A percentile compares a stretch with the other conserved stretches of the same genome.
These are phyloP conservation scores for Aspergillus panamensis DNA, from an alignment of 495 filamentous ascomycete genomes.

Conservation along the genomic window DNA sequence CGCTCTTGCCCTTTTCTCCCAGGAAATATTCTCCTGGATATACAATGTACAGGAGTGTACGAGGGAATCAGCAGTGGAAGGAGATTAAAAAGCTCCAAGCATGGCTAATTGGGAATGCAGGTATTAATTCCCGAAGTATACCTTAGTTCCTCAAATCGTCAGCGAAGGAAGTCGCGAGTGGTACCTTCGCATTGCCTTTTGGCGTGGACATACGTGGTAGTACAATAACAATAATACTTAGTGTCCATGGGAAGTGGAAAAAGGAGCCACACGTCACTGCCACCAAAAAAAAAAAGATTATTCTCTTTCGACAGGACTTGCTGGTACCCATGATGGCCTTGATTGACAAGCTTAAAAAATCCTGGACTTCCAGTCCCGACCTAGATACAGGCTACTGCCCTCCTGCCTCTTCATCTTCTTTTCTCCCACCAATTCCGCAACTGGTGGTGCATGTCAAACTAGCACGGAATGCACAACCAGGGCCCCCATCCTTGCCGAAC, in stretches of 20 bases:
- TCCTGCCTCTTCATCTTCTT: no score
- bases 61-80: background rate
- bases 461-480: conserved; percentile 6
- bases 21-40: background rate
- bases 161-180: background rate
- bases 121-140: background rate
- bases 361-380: conserved; percentile 14
- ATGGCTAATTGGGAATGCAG: background rate
- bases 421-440: background rate
- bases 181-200: background rate
- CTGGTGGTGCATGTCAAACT: conserved; percentile 22
- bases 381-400: no score
- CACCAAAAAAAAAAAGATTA: background rate
- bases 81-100: background rate
- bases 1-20: background rate
- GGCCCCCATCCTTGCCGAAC: conserved; percentile 28
- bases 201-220: background rate
- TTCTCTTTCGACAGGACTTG: background rate
- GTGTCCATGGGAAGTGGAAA: background rate
- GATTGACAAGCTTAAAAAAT: conserved; percentile 22
- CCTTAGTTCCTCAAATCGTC: background rate
- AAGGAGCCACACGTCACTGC: background rate
- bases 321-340: background rate
- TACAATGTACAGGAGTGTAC: background rate
- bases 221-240: background rate